phyloP scores from a whole-genome alignment of 2,329 filamentous ascomycete genomes.

The Didymella pinodella region DNA sequence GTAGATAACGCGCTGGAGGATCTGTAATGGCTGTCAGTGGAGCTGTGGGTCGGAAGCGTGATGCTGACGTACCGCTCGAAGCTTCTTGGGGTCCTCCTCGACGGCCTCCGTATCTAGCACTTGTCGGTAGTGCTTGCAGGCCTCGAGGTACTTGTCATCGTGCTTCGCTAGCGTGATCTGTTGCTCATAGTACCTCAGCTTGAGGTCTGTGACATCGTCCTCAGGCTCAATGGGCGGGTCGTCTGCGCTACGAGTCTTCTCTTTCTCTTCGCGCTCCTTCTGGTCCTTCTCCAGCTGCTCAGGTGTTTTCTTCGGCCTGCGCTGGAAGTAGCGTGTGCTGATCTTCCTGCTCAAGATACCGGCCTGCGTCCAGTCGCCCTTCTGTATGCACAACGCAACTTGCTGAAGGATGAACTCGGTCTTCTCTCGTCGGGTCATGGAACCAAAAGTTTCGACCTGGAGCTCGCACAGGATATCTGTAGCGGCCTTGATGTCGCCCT shows the following conservation, averaged over 20 bases:
- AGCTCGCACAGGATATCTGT: conserved; percentile 95
- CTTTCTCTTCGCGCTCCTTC: conserved; percentile 85
- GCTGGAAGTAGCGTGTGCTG: conserved; percentile 88
- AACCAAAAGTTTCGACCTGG: conserved; percentile 98
- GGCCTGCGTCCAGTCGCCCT: conserved; percentile 94
- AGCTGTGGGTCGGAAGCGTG: background rate
- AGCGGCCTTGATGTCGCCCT: conserved; percentile 89
- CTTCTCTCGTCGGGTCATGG: conserved; percentile 97
- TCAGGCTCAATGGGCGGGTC: conserved; percentile 76
- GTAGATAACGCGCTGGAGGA: conserved; percentile 94
- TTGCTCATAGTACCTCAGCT: conserved; percentile 95
- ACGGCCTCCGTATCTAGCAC: conserved; percentile 96
- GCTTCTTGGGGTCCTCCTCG: conserved; percentile 84
- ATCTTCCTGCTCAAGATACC: conserved; percentile 95
- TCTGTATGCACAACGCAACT: conserved; percentile 93
- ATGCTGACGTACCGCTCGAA: conserved; percentile 73
- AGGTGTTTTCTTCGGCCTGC: conserved; percentile 88
- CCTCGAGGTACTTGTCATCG: conserved; percentile 95
- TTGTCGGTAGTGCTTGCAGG: conserved; percentile 97
- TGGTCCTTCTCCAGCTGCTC: conserved; percentile 91
- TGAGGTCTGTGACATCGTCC: conserved; percentile 94
- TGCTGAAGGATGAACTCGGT: conserved; percentile 98
- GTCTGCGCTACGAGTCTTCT: conserved; percentile 79
- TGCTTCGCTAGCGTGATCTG: conserved; percentile 96
- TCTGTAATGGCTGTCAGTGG: conserved; percentile 57